Conservation (phyloP, 805 yeast genomes). For the Wickerhamiella sorbophila region DNA sequence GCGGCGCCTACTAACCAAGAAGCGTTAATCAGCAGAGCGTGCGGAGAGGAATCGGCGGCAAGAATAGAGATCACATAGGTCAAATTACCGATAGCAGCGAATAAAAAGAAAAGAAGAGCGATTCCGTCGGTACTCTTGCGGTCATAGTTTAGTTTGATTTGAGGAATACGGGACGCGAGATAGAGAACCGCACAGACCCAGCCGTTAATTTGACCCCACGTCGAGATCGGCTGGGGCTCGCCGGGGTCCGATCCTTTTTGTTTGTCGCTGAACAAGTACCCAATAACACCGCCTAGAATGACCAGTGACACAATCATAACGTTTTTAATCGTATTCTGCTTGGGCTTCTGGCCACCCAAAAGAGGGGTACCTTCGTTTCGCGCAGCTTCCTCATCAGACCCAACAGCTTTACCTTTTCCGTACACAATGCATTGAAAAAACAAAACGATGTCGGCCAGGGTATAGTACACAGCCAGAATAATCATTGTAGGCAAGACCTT, state of each 20-base stretch:
- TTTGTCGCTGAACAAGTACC: conserved; percentile 63
- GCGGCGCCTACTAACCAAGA: conserved; percentile 88
- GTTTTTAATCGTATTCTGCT: conserved; percentile 15
- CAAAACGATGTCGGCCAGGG: conserved; percentile 75
- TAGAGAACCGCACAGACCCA: conserved; percentile 36
- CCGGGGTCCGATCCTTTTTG: conserved; percentile 29
- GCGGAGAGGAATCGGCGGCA: conserved; percentile 46
- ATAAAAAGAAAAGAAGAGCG: conserved; percentile 80
- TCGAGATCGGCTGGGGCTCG: conserved; percentile 41
- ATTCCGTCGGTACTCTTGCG: conserved; percentile 93
- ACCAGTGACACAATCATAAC: conserved; percentile 49
- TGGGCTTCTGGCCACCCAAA: conserved; percentile 4
- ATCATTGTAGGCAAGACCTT: conserved; percentile 91
- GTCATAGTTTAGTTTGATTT: conserved; percentile 67
- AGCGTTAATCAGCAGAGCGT: conserved; percentile 65
- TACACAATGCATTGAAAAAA: conserved; percentile 73
- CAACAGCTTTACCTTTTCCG: conserved; percentile 41
- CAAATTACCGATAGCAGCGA: conserved; percentile 88
- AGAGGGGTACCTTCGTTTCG: conserved; percentile 9
- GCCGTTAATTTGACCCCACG: conserved; percentile 79
- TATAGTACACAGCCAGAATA: conserved; percentile 80
- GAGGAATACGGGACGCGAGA: conserved; percentile 85
- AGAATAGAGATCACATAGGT: conserved; percentile 81
- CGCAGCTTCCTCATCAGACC: conserved; percentile 16
- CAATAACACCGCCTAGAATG: conserved; percentile 64